phyloP scores from a whole-genome alignment of 2,329 filamentous ascomycete genomes.

The Fusarium verticillioides region DNA sequence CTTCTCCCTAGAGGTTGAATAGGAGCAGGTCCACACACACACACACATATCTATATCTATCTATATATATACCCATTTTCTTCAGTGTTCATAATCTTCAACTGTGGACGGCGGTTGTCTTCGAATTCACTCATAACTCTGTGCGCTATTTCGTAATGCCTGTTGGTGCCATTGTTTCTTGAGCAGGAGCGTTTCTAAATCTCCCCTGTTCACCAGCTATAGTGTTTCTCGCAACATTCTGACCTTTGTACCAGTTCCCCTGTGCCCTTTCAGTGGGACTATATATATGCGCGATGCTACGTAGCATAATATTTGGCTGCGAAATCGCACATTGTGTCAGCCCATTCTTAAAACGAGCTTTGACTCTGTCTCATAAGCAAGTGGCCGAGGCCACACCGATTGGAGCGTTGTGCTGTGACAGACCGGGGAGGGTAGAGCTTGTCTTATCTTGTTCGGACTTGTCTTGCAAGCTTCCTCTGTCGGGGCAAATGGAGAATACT shows the following conservation, averaged over 20 bases:
- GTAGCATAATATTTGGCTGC: constrained; percentile 8
- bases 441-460: neutral
- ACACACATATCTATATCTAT: neutral
- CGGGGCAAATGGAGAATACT: neutral
- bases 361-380: neutral
- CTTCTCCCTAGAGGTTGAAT: neutral
- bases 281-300: constrained; percentile 12
- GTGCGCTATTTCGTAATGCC: neutral
- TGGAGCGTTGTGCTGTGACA: constrained; percentile 8
- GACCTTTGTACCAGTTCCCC: neutral
- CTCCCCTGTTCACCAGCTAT: neutral
- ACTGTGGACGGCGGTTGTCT: neutral
- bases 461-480: neutral
- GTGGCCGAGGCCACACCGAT: constrained; percentile 6
- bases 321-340: neutral
- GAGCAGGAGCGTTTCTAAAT: neutral
- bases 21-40: neutral
- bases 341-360: constrained; percentile 7
- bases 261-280: neutral
- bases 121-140: neutral
- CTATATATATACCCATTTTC: neutral
- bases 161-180: neutral
- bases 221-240: neutral
- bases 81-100: neutral
- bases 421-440: neutral